Base-by-base conservation (phyloP, 768 basidiomycete species). In the Lactarius hatsudake region DNA sequence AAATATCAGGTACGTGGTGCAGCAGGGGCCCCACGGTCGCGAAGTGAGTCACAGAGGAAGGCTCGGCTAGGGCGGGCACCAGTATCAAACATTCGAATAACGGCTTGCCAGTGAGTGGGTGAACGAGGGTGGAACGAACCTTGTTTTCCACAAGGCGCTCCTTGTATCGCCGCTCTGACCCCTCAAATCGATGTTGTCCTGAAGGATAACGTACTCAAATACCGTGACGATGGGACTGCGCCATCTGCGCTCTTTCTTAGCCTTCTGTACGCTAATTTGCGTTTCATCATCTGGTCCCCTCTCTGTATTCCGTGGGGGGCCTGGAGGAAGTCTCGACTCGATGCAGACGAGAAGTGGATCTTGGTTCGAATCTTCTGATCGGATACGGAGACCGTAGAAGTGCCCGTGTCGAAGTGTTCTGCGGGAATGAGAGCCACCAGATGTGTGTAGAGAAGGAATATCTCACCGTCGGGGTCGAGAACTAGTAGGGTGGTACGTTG, bases 61-160 rank as follows among this genome's bases (percentile, higher is more conserved):
- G 36, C 13, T 40, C 38, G 13, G 9, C 10, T 12, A 40, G 10
- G 13, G 38, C 38, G 38, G 2, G 38, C 38, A 40, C 38, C 38
- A 13, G 38, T 40, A 40, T 40, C 38, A 15, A 15, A 40, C 12
- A 40, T 40, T 15, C 13, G 10, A 40, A 40, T 40, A 40, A 40
- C 18, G n/a, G n/a, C n/a, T n/a, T n/a, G n/a, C n/a, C n/a, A n/a
- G n/a, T n/a, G n/a, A n/a, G n/a, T n/a, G 38, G 5, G 38, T 40
- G 38, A 36, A 36, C 10, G 12, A 40, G 13, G 38, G 13, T 13
- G 4, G 32, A 17, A 38, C 78, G 48, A 64, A 91, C 92, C 91
- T 93, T 53, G 90, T 89, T 76, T 84, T 84, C 93, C 93, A 94
- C 3, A 94, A 75, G 2, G 94, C 90, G 68, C 91, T 93, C 0